These are phyloP conservation scores for Prunus padus DNA, from an alignment of 306 rosid genomes.

Conservation along the genomic window DNA sequence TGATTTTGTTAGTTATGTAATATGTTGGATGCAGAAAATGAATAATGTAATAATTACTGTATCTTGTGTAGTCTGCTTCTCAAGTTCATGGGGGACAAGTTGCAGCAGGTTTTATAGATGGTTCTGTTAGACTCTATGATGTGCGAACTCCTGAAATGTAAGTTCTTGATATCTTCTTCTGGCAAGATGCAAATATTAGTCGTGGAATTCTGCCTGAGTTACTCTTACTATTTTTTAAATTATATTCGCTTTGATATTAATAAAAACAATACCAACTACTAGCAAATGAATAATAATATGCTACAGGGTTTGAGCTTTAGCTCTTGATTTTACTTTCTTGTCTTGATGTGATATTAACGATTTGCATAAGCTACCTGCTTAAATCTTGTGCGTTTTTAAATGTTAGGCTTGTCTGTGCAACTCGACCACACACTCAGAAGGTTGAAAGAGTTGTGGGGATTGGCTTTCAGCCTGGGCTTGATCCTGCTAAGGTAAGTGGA, in stretches of 20 bases:
- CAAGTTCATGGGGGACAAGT: constrained; percentile 92
- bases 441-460: constrained; percentile 88
- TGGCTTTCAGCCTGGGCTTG: constrained; percentile 97
- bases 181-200: not conserved
- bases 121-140: constrained; percentile 88
- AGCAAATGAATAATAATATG: not conserved
- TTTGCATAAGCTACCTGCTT: constrained; percentile 8
- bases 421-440: constrained; percentile 63
- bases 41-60: not conserved
- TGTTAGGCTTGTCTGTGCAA: constrained; percentile 74
- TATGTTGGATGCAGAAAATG: not conserved
- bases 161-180: constrained; percentile 31
- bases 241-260: not conserved
- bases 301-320: not conserved
- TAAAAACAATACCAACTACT: not conserved
- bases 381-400: constrained; percentile 7
- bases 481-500: constrained; percentile 75
- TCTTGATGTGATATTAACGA: not conserved
- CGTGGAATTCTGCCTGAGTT: not conserved
- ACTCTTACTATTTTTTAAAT: not conserved
- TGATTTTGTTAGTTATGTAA: not conserved
- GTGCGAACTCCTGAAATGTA: constrained; percentile 81
- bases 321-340: not conserved
- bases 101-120: constrained; percentile 95
- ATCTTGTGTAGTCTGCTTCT: constrained; percentile 74